phyloP scores from a whole-genome alignment of 163 green algal genomes.

The Chloromonas sp. region DNA sequence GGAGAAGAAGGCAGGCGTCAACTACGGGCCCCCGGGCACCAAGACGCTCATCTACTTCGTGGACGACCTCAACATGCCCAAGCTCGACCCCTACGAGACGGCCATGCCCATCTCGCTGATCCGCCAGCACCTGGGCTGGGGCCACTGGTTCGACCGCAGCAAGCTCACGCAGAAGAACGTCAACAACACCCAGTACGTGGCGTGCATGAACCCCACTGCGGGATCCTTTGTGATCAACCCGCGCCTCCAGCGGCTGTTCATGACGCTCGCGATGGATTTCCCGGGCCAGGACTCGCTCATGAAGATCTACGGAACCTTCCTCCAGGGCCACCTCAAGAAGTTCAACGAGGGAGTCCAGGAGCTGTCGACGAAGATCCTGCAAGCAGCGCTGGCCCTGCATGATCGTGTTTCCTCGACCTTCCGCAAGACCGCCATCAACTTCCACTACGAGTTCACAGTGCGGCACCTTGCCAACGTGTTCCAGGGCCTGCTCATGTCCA shows the following conservation, averaged over 20 bases:
- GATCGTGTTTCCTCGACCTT: constrained; percentile 75
- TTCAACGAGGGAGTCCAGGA: constrained; percentile 59
- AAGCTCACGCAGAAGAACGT: constrained; percentile 87
- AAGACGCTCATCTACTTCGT: constrained; percentile 84
- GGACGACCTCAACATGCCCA: constrained; percentile 78
- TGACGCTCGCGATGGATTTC: constrained; percentile 82
- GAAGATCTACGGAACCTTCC: constrained; percentile 81
- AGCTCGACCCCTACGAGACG: constrained; percentile 82
- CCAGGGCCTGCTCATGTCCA: constrained; percentile 75
- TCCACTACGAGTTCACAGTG: constrained; percentile 90
- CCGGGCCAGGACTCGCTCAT: constrained; percentile 77
- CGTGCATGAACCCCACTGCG: constrained; percentile 81
- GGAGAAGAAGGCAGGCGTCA: constrained; percentile 84
- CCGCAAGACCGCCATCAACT: constrained; percentile 85
- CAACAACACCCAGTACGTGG: constrained; percentile 78
- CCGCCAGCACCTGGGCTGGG: constrained; percentile 81
- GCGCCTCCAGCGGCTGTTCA: constrained; percentile 81
- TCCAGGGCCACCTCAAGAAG: constrained; percentile 56
- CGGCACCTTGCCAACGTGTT: constrained; percentile 82
- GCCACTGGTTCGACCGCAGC: constrained; percentile 80
- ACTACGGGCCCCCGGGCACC: constrained; percentile 73
- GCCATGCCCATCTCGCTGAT: constrained; percentile 85
- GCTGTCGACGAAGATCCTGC: constrained; percentile 68
- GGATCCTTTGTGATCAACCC: constrained; percentile 85
- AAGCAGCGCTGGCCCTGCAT: constrained; percentile 74